These are phyloP conservation scores for Baudoinia panamericana DNA, from an alignment of 495 filamentous ascomycete species.

Conservation along the genomic window DNA sequence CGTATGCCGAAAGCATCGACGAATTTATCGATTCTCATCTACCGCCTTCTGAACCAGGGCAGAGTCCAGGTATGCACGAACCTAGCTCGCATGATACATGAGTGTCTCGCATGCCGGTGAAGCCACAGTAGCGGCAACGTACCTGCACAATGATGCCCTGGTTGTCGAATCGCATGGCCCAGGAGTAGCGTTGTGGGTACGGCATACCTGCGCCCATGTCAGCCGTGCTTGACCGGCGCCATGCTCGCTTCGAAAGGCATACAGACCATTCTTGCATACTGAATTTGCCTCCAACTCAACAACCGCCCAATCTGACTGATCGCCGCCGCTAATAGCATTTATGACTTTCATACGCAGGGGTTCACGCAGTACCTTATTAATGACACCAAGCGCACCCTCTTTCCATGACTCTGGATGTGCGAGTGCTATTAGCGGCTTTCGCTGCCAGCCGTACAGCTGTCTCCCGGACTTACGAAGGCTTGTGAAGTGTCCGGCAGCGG, in stretches of 20 bases:
- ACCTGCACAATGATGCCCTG: constrained; percentile 16
- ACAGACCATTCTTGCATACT: constrained; percentile 15
- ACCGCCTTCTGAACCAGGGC: constrained; percentile 16
- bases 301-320: constrained; percentile 10
- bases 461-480: constrained; percentile 5
- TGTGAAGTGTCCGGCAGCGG: constrained; percentile 18
- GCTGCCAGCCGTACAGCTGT: neutral
- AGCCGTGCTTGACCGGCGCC: too few species aligned
- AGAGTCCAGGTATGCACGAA: constrained; percentile 19
- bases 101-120: too few species aligned
- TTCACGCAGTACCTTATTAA: constrained; percentile 6
- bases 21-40: constrained; percentile 4
- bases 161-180: constrained; percentile 19
- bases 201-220: constrained; percentile 8
- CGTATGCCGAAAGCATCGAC: neutral
- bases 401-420: constrained; percentile 11
- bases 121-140: too few species aligned
- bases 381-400: constrained; percentile 9
- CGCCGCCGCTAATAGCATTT: constrained; percentile 16
- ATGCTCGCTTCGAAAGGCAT: neutral
- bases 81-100: constrained; percentile 2
- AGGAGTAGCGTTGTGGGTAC: constrained; percentile 17
- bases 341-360: constrained; percentile 10
- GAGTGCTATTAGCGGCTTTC: too few species aligned
- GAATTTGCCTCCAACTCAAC: constrained; percentile 17